Conservation (phyloP, 768 basidiomycete species). For the Tylopilus plumbeoviolaceoides region DNA sequence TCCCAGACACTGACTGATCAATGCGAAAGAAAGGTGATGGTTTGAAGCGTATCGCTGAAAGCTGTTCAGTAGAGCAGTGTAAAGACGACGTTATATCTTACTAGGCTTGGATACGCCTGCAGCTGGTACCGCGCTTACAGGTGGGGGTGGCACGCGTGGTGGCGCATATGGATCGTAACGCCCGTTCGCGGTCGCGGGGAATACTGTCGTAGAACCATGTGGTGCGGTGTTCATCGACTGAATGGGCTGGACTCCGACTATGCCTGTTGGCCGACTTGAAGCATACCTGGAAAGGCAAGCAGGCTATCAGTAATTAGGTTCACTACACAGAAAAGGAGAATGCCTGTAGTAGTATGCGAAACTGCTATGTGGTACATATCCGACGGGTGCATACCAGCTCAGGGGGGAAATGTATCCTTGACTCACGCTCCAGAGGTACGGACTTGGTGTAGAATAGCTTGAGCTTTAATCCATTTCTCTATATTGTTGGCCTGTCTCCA, state of each 20-base stretch:
- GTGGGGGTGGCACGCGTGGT: conserved; percentile 42
- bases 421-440: conserved; percentile 65
- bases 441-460: conserved; percentile 63
- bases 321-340: too few relatives aligned
- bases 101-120: conserved; percentile 25
- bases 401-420: conserved; percentile 6
- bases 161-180: conserved; percentile 69
- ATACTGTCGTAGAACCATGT: conserved; percentile 22
- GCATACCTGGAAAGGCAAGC: conserved; percentile 23
- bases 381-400: conserved; percentile 8
- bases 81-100: conserved; percentile 18
- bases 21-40: conserved; percentile 73
- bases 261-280: conserved; percentile 24
- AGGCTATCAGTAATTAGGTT: conserved; percentile 11
- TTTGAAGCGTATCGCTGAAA: conserved; percentile 68
- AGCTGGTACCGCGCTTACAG: conserved; percentile 36
- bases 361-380: conserved; percentile 9
- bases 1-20: conserved; percentile 58
- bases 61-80: conserved; percentile 9
- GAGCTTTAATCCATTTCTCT: conserved; percentile 69
- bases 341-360: conserved; percentile 3
- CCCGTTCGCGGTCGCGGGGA: conserved; percentile 28
- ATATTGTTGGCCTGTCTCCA: conserved; percentile 55
- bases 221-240: conserved; percentile 19
- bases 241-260: conserved; percentile 21